These are phyloP conservation scores for Verticillium longisporum DNA, from an alignment of 2,329 filamentous ascomycete species.

Conservation along the genomic window DNA sequence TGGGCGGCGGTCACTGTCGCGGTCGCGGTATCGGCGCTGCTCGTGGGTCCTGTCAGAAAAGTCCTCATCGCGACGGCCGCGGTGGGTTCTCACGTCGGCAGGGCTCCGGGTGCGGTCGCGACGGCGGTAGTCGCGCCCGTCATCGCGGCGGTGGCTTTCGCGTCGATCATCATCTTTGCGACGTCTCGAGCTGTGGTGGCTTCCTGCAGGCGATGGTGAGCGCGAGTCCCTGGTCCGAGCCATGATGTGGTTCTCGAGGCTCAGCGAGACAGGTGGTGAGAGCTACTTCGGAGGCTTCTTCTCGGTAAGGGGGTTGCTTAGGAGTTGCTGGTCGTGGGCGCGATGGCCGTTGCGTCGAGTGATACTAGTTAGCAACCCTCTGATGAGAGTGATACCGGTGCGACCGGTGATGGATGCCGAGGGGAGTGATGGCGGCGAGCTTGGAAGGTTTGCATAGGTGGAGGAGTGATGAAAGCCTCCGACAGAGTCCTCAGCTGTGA, in stretches of 20 bases:
- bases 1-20: constrained; percentile 42
- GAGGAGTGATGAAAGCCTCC: not conserved
- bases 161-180: constrained; percentile 55
- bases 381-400: not conserved
- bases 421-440: not conserved
- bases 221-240: constrained; percentile 62
- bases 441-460: not conserved
- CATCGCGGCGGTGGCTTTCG: constrained; percentile 32
- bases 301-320: not conserved
- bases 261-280: constrained; percentile 27
- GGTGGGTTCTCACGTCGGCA: constrained; percentile 44
- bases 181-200: constrained; percentile 67
- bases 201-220: constrained; percentile 94
- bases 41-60: constrained; percentile 30
- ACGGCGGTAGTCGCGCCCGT: constrained; percentile 44
- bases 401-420: not conserved
- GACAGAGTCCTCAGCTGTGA: not conserved
- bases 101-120: constrained; percentile 57
- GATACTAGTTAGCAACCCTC: not conserved
- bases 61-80: constrained; percentile 14
- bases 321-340: not conserved
- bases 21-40: constrained; percentile 55
- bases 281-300: constrained; percentile 11
- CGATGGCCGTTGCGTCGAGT: not conserved
- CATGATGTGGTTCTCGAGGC: constrained; percentile 39